Conservation (phyloP, 345 rosid genomes). For the Linum tenue region DNA sequence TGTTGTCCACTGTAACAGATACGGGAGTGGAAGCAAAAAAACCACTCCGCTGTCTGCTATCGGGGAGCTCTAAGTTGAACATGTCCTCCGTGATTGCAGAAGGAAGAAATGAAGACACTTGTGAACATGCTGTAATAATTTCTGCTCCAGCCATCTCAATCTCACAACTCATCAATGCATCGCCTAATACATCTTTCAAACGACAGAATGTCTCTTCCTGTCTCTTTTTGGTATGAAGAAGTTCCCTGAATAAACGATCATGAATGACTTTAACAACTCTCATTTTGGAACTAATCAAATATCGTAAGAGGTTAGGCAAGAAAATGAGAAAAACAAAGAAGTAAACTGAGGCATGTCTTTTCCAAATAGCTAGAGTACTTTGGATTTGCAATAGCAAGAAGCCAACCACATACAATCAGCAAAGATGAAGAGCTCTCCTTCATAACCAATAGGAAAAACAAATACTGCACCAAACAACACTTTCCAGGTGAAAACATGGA, state of each 20-base stretch:
- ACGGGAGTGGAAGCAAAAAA: slow-evolving; percentile 30
- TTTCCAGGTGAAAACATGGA: no score
- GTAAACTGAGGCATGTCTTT: not conserved
- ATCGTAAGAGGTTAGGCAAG: not conserved
- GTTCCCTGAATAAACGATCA: slow-evolving; percentile 29
- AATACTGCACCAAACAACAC: no score
- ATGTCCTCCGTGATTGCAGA: slow-evolving; percentile 39
- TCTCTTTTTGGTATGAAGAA: slow-evolving; percentile 39
- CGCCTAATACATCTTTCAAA: slow-evolving; percentile 36
- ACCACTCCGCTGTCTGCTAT: slow-evolving; percentile 19
- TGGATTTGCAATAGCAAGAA: not conserved
- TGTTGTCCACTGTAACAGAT: slow-evolving; percentile 41
- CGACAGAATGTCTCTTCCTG: slow-evolving; percentile 34
- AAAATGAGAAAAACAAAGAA: not conserved
- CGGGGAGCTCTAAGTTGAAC: slow-evolving; percentile 39
- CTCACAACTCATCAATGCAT: slow-evolving; percentile 51
- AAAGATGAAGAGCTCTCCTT: no score
- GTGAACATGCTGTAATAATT: slow-evolving; percentile 48
- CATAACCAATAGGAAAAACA: no score
- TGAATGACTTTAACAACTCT: no score
- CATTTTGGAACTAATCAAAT: not conserved
- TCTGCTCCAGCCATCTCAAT: slow-evolving; percentile 46
- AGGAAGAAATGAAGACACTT: slow-evolving; percentile 49
- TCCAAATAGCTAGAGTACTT: not conserved
- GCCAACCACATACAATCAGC: no score